phyloP scores from a whole-genome alignment of 2,329 filamentous ascomycete species.

The Colletotrichum liriopes region DNA sequence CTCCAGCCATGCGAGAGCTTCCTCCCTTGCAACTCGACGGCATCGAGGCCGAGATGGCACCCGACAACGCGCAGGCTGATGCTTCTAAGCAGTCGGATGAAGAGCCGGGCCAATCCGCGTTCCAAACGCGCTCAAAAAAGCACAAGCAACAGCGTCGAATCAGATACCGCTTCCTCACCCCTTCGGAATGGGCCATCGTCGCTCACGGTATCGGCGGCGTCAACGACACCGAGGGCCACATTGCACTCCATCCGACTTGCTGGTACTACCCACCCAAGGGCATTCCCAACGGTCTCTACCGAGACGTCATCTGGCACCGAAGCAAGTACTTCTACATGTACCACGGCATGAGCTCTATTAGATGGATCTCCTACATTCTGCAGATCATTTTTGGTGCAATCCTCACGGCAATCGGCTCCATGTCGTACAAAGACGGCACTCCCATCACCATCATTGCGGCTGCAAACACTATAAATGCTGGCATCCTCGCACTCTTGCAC shows the following conservation, averaged over 20 bases:
- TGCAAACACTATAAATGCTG: conserved; percentile 65
- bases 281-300: conserved; percentile 65
- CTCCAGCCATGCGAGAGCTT: conserved; percentile 26
- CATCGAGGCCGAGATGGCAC: conserved; percentile 30
- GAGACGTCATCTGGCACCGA: conserved; percentile 62
- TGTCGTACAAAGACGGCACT: conserved; percentile 54
- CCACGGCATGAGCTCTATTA: conserved; percentile 58
- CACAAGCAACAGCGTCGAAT: conserved; percentile 17
- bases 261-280: conserved; percentile 64
- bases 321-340: conserved; percentile 62
- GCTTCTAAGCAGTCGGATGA: conserved; percentile 1
- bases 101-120: conserved; percentile 1
- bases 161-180: conserved; percentile 58
- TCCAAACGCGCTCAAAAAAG: conserved; percentile 6
- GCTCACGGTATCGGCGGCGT: conserved; percentile 65
- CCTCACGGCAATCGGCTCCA: conserved; percentile 65
- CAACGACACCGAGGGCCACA: conserved; percentile 60
- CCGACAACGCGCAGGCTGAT: background rate
- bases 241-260: conserved; percentile 58
- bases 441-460: conserved; percentile 65
- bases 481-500: conserved; percentile 66
- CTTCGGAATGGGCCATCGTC: conserved; percentile 62
- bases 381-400: conserved; percentile 66
- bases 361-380: conserved; percentile 63
- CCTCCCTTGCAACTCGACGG: conserved; percentile 39